These are phyloP conservation scores for Amanita exitialis DNA, from an alignment of 768 basidiomycete species.

Conservation along the genomic window DNA sequence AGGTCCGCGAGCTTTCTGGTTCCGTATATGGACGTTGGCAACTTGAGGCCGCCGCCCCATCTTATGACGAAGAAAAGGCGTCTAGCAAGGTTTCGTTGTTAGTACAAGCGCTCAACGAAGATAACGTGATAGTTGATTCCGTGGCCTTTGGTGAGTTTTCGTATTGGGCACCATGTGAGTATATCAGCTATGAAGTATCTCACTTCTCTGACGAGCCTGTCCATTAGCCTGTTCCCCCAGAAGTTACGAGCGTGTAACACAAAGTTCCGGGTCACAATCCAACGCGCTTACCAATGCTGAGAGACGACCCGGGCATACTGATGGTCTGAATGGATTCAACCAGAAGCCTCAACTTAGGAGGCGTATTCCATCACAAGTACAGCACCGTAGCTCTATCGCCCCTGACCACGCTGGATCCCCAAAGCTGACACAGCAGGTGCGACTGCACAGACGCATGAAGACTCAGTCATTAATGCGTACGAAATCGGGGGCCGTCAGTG, in stretches of 20 bases:
- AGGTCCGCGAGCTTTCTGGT: conserved; percentile 43
- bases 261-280: not conserved
- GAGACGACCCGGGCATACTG: not conserved
- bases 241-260: not conserved
- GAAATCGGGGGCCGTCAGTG: conserved; percentile 20
- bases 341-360: conserved; percentile 23
- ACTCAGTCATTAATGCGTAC: conserved; percentile 33
- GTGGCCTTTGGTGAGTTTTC: conserved; percentile 66
- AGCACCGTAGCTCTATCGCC: conserved; percentile 29
- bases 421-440: conserved; percentile 18
- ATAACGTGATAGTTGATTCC: conserved; percentile 48
- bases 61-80: conserved; percentile 32
- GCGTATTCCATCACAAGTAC: conserved; percentile 28
- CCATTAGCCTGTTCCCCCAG: not conserved
- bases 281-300: not conserved
- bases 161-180: conserved; percentile 41
- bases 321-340: not conserved
- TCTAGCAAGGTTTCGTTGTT: conserved; percentile 42
- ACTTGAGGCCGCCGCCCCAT: conserved; percentile 53
- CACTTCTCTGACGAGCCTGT: not conserved
- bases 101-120: conserved; percentile 50
- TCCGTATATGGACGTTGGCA: conserved; percentile 48
- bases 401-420: conserved; percentile 22
- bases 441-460: conserved; percentile 34
- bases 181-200: conserved; percentile 1